Conservation (phyloP, 176 grass and related monocot species). For the Canna indica region DNA sequence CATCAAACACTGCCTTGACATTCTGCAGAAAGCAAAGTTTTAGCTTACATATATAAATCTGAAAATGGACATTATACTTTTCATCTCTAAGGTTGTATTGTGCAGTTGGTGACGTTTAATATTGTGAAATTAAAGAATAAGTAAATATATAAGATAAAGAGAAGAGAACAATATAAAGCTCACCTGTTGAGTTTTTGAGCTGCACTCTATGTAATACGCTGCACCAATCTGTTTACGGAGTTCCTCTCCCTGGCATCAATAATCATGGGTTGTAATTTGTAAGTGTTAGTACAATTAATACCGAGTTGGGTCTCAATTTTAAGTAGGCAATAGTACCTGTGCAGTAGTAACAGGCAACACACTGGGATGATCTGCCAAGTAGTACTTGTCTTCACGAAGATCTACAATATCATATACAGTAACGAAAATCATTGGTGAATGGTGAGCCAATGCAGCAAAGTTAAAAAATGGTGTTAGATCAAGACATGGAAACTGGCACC, state of each 20-base stretch:
- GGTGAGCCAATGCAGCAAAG: neutral
- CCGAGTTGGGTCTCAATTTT: no score
- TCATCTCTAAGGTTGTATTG: neutral
- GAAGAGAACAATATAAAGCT: neutral
- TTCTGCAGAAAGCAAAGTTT: conserved; percentile 41
- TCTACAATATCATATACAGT: conserved; percentile 32
- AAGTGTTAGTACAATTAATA: no score
- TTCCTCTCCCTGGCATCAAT: conserved; percentile 61
- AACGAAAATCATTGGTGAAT: neutral
- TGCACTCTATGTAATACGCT: conserved; percentile 72
- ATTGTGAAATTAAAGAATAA: neutral
- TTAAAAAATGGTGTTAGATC: neutral
- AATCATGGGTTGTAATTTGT: neutral
- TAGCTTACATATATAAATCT: neutral
- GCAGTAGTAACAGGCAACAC: conserved; percentile 71
- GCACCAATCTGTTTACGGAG: conserved; percentile 81
- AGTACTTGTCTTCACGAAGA: conserved; percentile 92
- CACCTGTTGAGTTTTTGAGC: conserved; percentile 93
- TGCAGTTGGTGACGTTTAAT: neutral
- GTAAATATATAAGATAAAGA: neutral
- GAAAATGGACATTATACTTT: neutral
- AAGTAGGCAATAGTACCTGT: conserved; percentile 38
- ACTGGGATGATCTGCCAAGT: conserved; percentile 75
- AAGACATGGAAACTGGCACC: neutral
- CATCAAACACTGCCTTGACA: conserved; percentile 89